Conservation (phyloP, 139 green algal genomes). For the Chara braunii region DNA sequence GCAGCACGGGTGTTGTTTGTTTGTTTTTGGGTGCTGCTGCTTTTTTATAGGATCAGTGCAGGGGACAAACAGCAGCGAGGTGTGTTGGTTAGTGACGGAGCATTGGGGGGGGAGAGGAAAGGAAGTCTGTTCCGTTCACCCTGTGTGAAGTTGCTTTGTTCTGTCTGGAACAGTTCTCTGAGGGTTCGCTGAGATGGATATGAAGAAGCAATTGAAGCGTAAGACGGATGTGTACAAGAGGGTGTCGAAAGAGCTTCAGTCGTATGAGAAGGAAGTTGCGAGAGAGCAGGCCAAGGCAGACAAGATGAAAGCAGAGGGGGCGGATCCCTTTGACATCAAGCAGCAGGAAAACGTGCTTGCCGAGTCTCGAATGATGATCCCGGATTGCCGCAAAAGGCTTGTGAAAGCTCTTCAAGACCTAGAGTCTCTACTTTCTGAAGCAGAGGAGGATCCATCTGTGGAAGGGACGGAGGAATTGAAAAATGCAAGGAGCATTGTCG, state of each 20-base stretch:
- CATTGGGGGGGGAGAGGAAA: too few relatives aligned
- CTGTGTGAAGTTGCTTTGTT: too few relatives aligned
- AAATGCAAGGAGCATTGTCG: not conserved
- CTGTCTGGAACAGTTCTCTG: too few relatives aligned
- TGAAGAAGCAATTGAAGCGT: not conserved
- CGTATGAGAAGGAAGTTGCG: slow-evolving; percentile 69
- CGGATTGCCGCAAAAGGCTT: slow-evolving; percentile 67
- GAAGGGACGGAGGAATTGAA: not conserved
- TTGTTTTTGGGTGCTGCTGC: too few relatives aligned
- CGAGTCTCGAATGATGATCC: slow-evolving; percentile 78
- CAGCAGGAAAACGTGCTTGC: slow-evolving; percentile 84
- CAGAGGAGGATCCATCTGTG: not conserved
- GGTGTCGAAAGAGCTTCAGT: slow-evolving; percentile 67
- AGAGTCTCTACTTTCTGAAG: not conserved
- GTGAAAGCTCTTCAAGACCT: slow-evolving; percentile 58
- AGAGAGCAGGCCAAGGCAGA: slow-evolving; percentile 61
- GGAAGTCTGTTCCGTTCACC: too few relatives aligned
- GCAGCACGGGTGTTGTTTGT: too few relatives aligned
- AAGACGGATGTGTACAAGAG: slow-evolving; percentile 44
- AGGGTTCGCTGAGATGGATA: too few relatives aligned
- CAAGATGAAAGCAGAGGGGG: slow-evolving; percentile 55
- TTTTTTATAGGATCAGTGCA: too few relatives aligned
- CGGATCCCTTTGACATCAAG: slow-evolving; percentile 68
- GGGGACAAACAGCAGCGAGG: too few relatives aligned
- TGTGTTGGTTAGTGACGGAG: too few relatives aligned